phyloP scores from a whole-genome alignment of 306 rosid species.

The Begonia peltatifolia region DNA sequence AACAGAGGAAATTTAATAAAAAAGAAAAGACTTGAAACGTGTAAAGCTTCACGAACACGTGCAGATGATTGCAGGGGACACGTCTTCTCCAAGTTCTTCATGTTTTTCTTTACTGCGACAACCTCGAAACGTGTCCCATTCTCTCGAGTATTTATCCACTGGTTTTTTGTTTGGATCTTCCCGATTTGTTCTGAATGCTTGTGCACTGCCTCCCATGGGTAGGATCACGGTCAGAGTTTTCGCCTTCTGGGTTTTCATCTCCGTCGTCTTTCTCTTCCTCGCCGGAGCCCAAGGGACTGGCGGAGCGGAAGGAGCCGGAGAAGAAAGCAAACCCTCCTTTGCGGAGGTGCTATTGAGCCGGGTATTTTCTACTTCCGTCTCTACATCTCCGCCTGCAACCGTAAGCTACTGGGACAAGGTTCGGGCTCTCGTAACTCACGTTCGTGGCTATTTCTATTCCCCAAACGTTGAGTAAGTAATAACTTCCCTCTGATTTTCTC shows the following conservation, averaged over 20 bases:
- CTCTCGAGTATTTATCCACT: too few species aligned
- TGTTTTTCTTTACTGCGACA: too few species aligned
- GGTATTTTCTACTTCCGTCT: neutral
- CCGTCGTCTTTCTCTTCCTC: neutral
- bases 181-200: too few species aligned
- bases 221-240: neutral
- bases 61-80: too few species aligned
- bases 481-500: too few species aligned
- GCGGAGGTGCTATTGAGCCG: slow-evolving; percentile 4
- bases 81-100: too few species aligned
- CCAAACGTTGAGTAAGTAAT: slow-evolving; percentile 26
- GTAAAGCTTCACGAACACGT: too few species aligned
- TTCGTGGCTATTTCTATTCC: slow-evolving; percentile 9
- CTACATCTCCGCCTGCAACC: slow-evolving; percentile 1
- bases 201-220: too few species aligned
- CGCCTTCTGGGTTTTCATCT: neutral
- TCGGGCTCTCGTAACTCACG: slow-evolving; percentile 1
- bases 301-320: neutral
- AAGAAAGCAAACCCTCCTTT: slow-evolving; percentile 2
- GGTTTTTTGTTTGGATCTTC: too few species aligned
- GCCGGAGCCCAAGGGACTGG: neutral
- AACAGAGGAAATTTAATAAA: too few species aligned
- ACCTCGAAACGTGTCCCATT: too few species aligned
- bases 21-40: too few species aligned
- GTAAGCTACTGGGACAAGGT: slow-evolving; percentile 9